Conservation (phyloP, 495 filamentous ascomycete species). For the Trichoderma asperelloides region DNA sequence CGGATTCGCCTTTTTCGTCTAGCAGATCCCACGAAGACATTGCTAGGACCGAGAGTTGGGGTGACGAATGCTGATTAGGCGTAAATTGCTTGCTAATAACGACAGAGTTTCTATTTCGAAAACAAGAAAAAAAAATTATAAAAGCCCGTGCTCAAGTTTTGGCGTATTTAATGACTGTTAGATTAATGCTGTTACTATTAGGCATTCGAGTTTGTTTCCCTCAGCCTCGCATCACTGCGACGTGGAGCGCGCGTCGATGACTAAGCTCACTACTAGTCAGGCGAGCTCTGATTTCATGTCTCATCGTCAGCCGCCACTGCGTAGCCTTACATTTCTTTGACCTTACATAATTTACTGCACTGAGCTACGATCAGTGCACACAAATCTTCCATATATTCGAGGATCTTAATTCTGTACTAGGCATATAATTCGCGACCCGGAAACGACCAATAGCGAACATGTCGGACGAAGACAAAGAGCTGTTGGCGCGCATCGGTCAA, state of each 20-base stretch:
- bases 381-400: not conserved
- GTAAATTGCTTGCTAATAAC: too few species aligned
- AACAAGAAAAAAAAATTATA: not conserved
- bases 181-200: too few species aligned
- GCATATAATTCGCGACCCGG: not conserved
- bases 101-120: too few species aligned
- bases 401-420: not conserved
- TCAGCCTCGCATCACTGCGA: not conserved
- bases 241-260: conserved; percentile 3
- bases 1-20: conserved; percentile 55
- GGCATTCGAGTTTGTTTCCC: not conserved
- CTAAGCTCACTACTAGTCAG: not conserved
- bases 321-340: not conserved
- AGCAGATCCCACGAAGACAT: conserved; percentile 31
- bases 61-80: too few species aligned
- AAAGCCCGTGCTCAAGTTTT: not conserved
- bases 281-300: not conserved
- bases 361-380: not conserved
- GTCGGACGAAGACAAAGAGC: conserved; percentile 64
- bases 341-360: not conserved
- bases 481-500: conserved; percentile 65
- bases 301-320: not conserved
- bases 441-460: conserved; percentile 26
- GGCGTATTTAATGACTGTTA: not conserved
- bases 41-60: not conserved